Evolutionary conservation across 495 filamentous ascomycete species (phyloP).

Genomic region (Polyplosphaeria fusca): DNA sequence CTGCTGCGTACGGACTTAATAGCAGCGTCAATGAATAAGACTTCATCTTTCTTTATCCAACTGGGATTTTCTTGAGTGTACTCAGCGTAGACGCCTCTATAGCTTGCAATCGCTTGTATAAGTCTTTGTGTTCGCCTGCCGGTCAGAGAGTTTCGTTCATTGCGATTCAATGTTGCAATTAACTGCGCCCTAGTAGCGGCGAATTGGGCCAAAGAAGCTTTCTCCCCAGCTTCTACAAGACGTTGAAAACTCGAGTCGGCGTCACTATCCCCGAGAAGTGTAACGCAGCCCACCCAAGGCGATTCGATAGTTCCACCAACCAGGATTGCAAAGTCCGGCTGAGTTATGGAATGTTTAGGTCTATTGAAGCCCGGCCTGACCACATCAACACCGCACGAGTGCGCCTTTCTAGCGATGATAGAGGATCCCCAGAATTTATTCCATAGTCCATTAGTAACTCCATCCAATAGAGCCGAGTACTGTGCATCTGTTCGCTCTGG

Average conservation of each 20-base stretch:
- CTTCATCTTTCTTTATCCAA: neutral
- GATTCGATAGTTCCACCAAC: neutral
- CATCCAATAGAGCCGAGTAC: neutral
- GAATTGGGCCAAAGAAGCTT: neutral
- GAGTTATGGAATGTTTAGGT: neutral
- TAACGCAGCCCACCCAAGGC: neutral
- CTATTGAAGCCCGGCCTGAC: neutral
- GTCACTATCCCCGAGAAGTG: neutral
- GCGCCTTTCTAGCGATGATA: neutral
- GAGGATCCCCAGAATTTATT: neutral
- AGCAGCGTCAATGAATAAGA: neutral
- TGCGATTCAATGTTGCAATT: neutral
- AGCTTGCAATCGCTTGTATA: neutral
- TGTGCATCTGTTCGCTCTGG: neutral
- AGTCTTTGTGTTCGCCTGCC: neutral
- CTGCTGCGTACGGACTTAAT: neutral
- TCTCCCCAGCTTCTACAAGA: neutral
- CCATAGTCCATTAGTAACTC: neutral
- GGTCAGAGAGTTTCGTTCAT: neutral
- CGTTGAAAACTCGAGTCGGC: neutral
- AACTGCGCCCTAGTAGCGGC: neutral
- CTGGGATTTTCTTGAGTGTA: neutral
- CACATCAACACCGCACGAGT: neutral
- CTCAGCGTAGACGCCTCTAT: neutral
- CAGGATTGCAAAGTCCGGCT: neutral